phyloP scores from a whole-genome alignment of 306 rosid species.

The Gillenia trifoliata region DNA sequence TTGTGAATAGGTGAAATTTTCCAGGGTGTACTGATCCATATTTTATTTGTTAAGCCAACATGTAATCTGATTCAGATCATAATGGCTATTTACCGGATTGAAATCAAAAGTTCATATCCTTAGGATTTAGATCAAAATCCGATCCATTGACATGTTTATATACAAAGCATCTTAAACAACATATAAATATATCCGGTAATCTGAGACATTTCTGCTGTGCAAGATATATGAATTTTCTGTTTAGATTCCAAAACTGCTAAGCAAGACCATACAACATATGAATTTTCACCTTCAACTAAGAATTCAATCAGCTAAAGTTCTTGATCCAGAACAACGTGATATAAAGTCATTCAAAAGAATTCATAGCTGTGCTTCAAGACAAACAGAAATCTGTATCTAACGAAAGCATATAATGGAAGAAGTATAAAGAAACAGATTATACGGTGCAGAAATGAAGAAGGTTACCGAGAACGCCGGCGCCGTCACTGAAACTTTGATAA shows the following conservation, averaged over 20 bases:
- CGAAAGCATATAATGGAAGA: background rate
- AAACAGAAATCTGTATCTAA: no score
- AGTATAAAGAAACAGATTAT: background rate
- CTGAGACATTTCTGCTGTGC: no score
- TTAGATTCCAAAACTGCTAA: no score
- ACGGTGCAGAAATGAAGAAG: background rate
- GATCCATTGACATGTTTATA: background rate
- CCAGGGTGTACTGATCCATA: no score
- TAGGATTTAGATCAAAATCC: no score
- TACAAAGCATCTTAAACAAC: background rate
- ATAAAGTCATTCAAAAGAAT: background rate
- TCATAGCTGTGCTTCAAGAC: background rate
- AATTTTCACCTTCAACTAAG: background rate
- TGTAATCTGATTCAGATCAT: no score
- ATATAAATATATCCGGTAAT: no score
- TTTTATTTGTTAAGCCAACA: no score
- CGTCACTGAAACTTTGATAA: slow-evolving; percentile 18
- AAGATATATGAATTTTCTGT: no score
- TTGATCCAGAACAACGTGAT: background rate
- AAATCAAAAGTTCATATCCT: no score
- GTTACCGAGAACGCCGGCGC: slow-evolving; percentile 41
- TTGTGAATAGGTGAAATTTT: background rate
- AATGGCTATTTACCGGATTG: no score
- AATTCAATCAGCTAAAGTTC: background rate
- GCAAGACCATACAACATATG: background rate